Conservation (phyloP, 1,139 yeast genomes). For the Candida frijolesensis region DNA sequence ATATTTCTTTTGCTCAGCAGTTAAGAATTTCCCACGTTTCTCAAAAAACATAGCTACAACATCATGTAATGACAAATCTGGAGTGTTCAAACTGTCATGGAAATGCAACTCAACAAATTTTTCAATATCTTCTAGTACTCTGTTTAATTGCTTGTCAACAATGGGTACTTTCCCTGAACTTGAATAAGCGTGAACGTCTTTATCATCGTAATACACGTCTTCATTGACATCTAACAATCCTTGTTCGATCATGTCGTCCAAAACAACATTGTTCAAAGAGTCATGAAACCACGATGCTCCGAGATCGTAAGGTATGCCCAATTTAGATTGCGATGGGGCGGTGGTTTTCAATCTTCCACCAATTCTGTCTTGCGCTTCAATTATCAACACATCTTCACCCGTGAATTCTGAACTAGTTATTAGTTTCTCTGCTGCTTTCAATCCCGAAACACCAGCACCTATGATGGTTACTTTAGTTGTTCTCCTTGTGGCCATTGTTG, state of each 20-base stretch:
- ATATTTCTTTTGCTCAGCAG: conserved; percentile 51
- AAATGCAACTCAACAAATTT: conserved; percentile 57
- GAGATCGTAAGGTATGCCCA: conserved; percentile 57
- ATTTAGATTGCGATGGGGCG: conserved; percentile 28
- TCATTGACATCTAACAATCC: conserved; percentile 26
- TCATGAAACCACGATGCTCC: conserved; percentile 96
- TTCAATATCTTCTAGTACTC: conserved; percentile 58
- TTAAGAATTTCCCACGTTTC: conserved; percentile 47
- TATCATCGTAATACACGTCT: conserved; percentile 57
- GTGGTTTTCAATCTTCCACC: conserved; percentile 51
- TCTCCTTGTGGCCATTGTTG: conserved; percentile 1
- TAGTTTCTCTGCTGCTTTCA: conserved; percentile 72
- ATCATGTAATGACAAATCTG: conserved; percentile 54
- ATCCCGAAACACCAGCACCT: conserved; percentile 86
- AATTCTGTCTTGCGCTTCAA: conserved; percentile 53
- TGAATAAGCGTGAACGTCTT: conserved; percentile 42
- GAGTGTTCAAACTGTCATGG: conserved; percentile 43
- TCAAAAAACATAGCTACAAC: conserved; percentile 49
- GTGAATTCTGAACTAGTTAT: conserved; percentile 34
- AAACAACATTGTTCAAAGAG: conserved; percentile 58
- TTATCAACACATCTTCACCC: conserved; percentile 35
- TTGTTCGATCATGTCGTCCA: conserved; percentile 31
- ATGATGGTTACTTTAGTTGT: conserved; percentile 35
- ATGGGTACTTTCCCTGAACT: conserved; percentile 38
- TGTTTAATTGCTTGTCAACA: conserved; percentile 27